Evolutionary conservation across 192 early-diverging fungal genomes (phyloP).

Genomic region (Coemansia sp.): DNA sequence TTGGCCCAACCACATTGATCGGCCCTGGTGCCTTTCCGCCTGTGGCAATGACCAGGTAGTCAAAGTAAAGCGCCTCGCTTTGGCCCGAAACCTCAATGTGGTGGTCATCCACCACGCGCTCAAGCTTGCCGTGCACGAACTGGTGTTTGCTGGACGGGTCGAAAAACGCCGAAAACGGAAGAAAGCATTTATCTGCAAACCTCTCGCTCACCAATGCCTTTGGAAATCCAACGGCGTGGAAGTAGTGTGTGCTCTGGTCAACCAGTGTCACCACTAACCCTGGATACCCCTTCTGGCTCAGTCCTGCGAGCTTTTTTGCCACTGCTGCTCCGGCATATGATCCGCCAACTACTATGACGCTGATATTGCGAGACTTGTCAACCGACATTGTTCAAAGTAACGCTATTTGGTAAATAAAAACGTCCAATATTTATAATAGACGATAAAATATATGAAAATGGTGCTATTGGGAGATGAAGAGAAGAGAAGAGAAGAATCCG

Average conservation of each 20-base stretch:
- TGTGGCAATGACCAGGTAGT: constrained; percentile 61
- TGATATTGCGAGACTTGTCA: constrained; percentile 44
- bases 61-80: constrained; percentile 44
- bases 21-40: constrained; percentile 55
- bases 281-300: constrained; percentile 29
- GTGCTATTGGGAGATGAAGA: background rate
- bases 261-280: constrained; percentile 58
- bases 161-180: constrained; percentile 58
- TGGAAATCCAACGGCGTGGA: constrained; percentile 56
- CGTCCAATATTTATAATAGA: no score
- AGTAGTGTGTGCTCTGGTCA: constrained; percentile 60
- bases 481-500: background rate
- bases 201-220: constrained; percentile 52
- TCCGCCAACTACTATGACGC: constrained; percentile 57
- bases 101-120: constrained; percentile 25
- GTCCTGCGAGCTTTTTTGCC: constrained; percentile 47
- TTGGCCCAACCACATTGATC: constrained; percentile 32
- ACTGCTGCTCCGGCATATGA: constrained; percentile 54
- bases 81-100: constrained; percentile 42
- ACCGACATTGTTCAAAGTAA: background rate
- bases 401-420: no score
- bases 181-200: constrained; percentile 54
- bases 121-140: constrained; percentile 49
- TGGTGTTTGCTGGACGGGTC: constrained; percentile 32
- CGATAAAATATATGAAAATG: background rate